Evolutionary conservation across 345 rosid species (phyloP), one percentile per base, ranked within the genome.

Genomic region (Atalantia buxifolia): DNA sequence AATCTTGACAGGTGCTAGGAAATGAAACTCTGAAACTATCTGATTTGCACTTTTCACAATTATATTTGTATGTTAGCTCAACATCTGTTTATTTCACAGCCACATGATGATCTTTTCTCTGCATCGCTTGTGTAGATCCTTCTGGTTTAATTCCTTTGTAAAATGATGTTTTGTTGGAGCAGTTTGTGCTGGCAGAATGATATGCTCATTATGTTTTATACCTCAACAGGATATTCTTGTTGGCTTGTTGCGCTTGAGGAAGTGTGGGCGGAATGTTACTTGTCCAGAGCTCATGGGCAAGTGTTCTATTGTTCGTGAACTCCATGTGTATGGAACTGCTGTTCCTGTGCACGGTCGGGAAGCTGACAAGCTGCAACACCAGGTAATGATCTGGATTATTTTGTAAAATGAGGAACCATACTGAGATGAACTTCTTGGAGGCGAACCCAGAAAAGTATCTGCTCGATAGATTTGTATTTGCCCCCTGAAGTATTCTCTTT

Each of bases 251-350:
- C 94, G 98, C 28, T 84, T 94, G 85, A 84, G 98, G 35, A 97
- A 89, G 87, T 94, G 98, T 76, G 98, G 98, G 57, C 83, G 78
- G 79, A 97, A 97, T 59, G 93, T 89, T 76, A 91, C 93, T 28
- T 94, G 98, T 83, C 98, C 97, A 40, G 98, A 97, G 85, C 94
- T 94, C 31, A 86, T 80, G 66, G 97, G 98, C 75, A 93, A 88
- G 80, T 94, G 99, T 77, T 94, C 98, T 9, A 90, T 97, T 78
- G 93, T 97, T 61, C 98, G 99, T 25, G 99, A 97, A 85, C 99
- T 97, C 85, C 99, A 97, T 79, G 97, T 97, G n/a, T 97, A 94
- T 80, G 99, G 99, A 83, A 94, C 99, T 72, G 98, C 99, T 70
- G 99, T 97, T 79, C 99, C 99, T 31, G 98, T 97, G 79, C 99